Percentiles rank a stretch among this genome's conserved stretches.
Evolutionary conservation across 768 basidiomycete species (phyloP).

Genomic region (Collybia mongolica): DNA sequence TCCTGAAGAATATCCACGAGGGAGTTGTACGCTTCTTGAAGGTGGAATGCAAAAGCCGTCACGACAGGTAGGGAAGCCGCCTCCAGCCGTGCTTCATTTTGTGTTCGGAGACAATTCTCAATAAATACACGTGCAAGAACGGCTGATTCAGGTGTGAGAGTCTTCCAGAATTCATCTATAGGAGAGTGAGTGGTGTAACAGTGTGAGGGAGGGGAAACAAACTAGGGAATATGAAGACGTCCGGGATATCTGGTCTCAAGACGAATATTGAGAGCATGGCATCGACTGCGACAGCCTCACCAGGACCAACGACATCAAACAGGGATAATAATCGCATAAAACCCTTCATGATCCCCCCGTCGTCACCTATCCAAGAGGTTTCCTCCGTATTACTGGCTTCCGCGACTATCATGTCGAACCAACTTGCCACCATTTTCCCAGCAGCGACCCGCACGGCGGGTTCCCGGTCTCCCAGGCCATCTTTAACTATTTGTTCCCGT

Average conservation of each 20-base stretch:
- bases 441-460: conserved; percentile 80
- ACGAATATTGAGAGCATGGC: conserved; percentile 78
- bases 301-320: conserved; percentile 63
- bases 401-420: conserved; percentile 68
- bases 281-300: conserved; percentile 78
- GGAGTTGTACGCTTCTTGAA: conserved; percentile 78
- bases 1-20: conserved; percentile 41
- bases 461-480: conserved; percentile 90
- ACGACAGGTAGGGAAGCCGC: conserved; percentile 76
- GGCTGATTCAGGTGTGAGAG: conserved; percentile 75
- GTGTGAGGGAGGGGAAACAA: conserved; percentile 17
- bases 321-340: conserved; percentile 42
- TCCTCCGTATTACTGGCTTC: conserved; percentile 34
- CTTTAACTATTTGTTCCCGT: conserved; percentile 80
- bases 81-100: conserved; percentile 68
- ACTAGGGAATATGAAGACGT: conserved; percentile 76
- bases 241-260: conserved; percentile 65
- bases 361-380: conserved; percentile 36
- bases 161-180: conserved; percentile 72
- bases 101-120: conserved; percentile 68
- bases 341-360: conserved; percentile 45
- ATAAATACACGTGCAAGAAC: conserved; percentile 85
- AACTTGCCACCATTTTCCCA: conserved; percentile 71
- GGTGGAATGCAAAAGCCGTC: conserved; percentile 84
- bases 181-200: not conserved